Base-by-base conservation (phyloP, 768 basidiomycete species). In the Sarcodon aspratus region DNA sequence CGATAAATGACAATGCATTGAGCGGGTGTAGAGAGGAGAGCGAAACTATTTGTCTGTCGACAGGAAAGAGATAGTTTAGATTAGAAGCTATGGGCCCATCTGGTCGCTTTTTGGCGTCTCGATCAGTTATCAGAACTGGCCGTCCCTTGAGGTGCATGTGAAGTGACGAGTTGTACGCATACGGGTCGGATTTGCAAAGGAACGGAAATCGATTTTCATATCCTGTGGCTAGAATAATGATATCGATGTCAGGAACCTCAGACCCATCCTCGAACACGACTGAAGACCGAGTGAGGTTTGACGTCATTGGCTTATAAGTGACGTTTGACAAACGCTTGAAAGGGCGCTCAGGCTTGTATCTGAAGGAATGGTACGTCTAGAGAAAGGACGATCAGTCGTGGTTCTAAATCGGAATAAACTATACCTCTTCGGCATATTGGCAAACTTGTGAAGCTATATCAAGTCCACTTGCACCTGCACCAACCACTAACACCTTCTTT, bases 141-240 rank as follows among this genome's bases (percentile, higher is more conserved):
- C 15, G 7, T 40, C 15, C 15, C 21, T 27, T 27, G 21, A 27
- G 3, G 21, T 27, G 21, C 21, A 3, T 27, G 21, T 27, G 21
- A 27, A 27, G 21, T 5, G 21, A 27, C 21, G 21, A 27, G 21
- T 27, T 27, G 21, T 27, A 27, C 43, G 50, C 36, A 57, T 56
- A 46, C 32, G 60, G 50, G 54, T 58, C 42, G 33, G 46, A 47
- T 48, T 46, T 44, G 44, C 56, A 52, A 31, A 72, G 60, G 69
- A 80, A 80, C 0, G 78, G 78, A 7, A 77, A 63, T 17, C 65
- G 66, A 45, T 73, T 51, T 49, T 78, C 66, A 56, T 81, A 81
- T 7, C 80, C 79, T 0, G 77, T 80, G 0, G 62, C 76, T 11
- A 79, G 69, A 27, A 80, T 55, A 34, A 82, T 62, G 6, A 66